Conservation (phyloP, 768 basidiomycete species). For the Phlegmacium glaucopus region DNA sequence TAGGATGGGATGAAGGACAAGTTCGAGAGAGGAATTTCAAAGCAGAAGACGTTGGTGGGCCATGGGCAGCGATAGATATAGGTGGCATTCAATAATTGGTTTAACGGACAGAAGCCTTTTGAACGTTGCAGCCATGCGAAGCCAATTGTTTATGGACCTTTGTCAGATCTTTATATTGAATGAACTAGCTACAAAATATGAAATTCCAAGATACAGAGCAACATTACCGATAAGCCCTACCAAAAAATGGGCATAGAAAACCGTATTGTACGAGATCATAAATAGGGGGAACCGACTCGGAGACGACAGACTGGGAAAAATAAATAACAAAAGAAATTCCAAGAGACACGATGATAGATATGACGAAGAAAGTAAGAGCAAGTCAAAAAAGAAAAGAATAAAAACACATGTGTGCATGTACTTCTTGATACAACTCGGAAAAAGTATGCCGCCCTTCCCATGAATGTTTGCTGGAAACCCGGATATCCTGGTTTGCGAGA, state of each 20-base stretch:
- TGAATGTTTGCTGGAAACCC: too few relatives aligned
- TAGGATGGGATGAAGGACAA: conserved; percentile 14
- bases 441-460: too few relatives aligned
- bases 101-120: too few relatives aligned
- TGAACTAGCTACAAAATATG: too few relatives aligned
- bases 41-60: conserved; percentile 41
- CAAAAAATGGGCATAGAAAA: not conserved
- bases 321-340: not conserved
- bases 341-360: not conserved
- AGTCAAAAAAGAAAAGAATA: not conserved
- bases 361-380: not conserved
- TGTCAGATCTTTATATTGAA: too few relatives aligned
- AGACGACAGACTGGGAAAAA: not conserved
- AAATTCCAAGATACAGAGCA: too few relatives aligned
- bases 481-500: too few relatives aligned
- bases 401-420: not conserved
- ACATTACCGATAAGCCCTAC: too few relatives aligned
- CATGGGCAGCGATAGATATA: conserved; percentile 40
- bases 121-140: too few relatives aligned
- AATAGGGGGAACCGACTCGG: not conserved
- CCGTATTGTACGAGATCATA: not conserved
- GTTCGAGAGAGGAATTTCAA: conserved; percentile 35
- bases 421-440: not conserved
- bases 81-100: conserved; percentile 15
- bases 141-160: too few relatives aligned